Evolutionary conservation across 2,329 filamentous ascomycete species (phyloP).

Genomic region (Macrophomina phaseolina): DNA sequence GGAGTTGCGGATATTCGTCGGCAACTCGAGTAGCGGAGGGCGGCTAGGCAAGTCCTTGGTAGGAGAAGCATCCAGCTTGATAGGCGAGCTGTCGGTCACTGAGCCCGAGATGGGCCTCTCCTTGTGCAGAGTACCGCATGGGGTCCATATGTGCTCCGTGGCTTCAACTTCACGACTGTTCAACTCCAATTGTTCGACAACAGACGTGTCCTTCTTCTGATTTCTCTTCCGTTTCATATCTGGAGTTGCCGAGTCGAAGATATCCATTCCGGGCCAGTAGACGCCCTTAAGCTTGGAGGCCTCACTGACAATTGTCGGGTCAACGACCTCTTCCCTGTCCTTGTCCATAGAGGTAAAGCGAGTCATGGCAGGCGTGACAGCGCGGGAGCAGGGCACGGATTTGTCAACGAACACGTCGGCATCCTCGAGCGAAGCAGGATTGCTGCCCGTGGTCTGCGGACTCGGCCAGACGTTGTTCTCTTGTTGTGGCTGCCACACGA

Average conservation of each 20-base stretch:
- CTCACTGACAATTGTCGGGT: slow-evolving; percentile 38
- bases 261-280: slow-evolving; percentile 77
- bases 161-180: slow-evolving; percentile 69
- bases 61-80: slow-evolving; percentile 43
- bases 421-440: slow-evolving; percentile 2
- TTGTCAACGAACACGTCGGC: slow-evolving; percentile 21
- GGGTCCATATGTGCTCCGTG: slow-evolving; percentile 67
- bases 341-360: not conserved
- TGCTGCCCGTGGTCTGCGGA: slow-evolving; percentile 5
- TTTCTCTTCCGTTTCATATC: slow-evolving; percentile 77
- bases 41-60: slow-evolving; percentile 33
- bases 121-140: slow-evolving; percentile 48
- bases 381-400: slow-evolving; percentile 2
- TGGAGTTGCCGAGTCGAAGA: slow-evolving; percentile 80
- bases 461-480: slow-evolving; percentile 41
- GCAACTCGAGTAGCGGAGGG: slow-evolving; percentile 39
- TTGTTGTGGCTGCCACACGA: slow-evolving; percentile 43
- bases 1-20: slow-evolving; percentile 35
- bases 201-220: slow-evolving; percentile 76
- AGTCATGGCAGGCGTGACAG: slow-evolving; percentile 4
- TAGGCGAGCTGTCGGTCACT: slow-evolving; percentile 45
- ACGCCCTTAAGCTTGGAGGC: slow-evolving; percentile 69
- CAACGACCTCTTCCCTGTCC: not conserved
- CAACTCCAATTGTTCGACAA: slow-evolving; percentile 69
- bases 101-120: slow-evolving; percentile 53